A percentile compares a stretch with the other conserved stretches of the same genome.
Evolutionary conservation across 768 basidiomycete species (phyloP).

Genomic region (Phylloporus scabripes): DNA sequence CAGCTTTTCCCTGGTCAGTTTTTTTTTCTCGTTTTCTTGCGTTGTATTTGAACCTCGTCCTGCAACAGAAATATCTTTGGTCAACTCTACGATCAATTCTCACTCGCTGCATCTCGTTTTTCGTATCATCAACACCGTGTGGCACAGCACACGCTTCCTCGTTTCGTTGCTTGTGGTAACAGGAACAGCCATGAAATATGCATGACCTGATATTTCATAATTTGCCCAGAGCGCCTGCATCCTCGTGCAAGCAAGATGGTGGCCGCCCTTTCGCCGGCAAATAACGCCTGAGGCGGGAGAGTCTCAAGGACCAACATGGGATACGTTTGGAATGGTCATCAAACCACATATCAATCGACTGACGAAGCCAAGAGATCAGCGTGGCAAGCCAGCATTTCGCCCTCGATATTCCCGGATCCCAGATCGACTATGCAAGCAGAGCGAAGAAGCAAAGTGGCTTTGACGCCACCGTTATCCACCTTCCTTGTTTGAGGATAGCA

Average conservation of each 20-base stretch:
- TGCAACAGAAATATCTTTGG: slow-evolving; percentile 8
- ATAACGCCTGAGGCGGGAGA: background rate
- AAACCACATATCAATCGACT: slow-evolving; percentile 6
- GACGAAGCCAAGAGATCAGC: background rate
- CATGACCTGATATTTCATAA: slow-evolving; percentile 3
- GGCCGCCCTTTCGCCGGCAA: slow-evolving; percentile 5
- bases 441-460: slow-evolving; percentile 12
- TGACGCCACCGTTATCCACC: slow-evolving; percentile 4
- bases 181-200: background rate
- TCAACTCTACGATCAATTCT: slow-evolving; percentile 18
- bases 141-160: slow-evolving; percentile 29
- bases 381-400: slow-evolving; percentile 10
- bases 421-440: slow-evolving; percentile 37
- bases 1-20: slow-evolving; percentile 22
- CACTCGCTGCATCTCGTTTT: slow-evolving; percentile 25
- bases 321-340: slow-evolving; percentile 1
- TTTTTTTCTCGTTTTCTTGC: slow-evolving; percentile 1
- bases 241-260: slow-evolving; percentile 29
- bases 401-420: slow-evolving; percentile 43
- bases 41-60: background rate
- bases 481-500: background rate
- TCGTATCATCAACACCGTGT: slow-evolving; percentile 22
- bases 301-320: background rate
- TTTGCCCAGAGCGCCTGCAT: slow-evolving; percentile 32
- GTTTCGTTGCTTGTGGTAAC: slow-evolving; percentile 42